These are phyloP conservation scores for Sistotremastrum suecicum DNA, from an alignment of 768 basidiomycete species.

Conservation along the genomic window DNA sequence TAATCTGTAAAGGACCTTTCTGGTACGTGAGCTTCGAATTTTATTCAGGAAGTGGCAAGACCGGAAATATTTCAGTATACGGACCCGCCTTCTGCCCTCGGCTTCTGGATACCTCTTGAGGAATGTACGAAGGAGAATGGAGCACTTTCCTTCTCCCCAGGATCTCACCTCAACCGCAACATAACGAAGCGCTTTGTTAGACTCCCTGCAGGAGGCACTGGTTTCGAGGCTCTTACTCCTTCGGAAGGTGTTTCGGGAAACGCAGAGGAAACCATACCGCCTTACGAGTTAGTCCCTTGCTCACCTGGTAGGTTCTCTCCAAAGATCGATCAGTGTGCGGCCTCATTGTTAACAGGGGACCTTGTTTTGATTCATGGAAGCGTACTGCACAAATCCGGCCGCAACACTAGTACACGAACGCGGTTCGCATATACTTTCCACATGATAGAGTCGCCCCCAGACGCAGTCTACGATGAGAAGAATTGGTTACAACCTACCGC, in stretches of 20 bases:
- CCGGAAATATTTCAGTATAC: conserved; percentile 50
- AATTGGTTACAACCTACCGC: conserved; percentile 91
- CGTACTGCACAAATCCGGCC: conserved; percentile 84
- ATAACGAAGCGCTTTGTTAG: conserved; percentile 82
- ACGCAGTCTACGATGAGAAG: conserved; percentile 70
- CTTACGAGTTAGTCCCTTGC: conserved; percentile 56
- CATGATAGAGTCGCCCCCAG: conserved; percentile 69
- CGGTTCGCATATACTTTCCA: conserved; percentile 95
- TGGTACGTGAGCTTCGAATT: conserved; percentile 28
- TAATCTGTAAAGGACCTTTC: conserved; percentile 43
- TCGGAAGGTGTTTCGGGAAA: conserved; percentile 17
- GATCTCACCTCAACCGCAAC: conserved; percentile 65
- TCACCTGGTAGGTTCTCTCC: conserved; percentile 39
- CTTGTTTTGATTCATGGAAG: conserved; percentile 89
- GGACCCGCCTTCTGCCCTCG: conserved; percentile 79
- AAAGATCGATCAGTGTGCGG: not conserved
- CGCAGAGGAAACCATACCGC: conserved; percentile 20
- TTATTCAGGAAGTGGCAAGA: not conserved
- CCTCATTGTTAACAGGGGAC: conserved; percentile 40
- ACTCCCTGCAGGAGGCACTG: conserved; percentile 62
- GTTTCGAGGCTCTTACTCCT: conserved; percentile 52
- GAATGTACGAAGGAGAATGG: conserved; percentile 73
- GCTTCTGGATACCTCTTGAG: conserved; percentile 95
- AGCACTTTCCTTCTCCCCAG: conserved; percentile 79
- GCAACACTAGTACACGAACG: conserved; percentile 66